Evolutionary conservation across 2,329 filamentous ascomycete species (phyloP), one percentile per base, ranked within the genome.

Genomic region (Cryphonectria parasitica): DNA sequence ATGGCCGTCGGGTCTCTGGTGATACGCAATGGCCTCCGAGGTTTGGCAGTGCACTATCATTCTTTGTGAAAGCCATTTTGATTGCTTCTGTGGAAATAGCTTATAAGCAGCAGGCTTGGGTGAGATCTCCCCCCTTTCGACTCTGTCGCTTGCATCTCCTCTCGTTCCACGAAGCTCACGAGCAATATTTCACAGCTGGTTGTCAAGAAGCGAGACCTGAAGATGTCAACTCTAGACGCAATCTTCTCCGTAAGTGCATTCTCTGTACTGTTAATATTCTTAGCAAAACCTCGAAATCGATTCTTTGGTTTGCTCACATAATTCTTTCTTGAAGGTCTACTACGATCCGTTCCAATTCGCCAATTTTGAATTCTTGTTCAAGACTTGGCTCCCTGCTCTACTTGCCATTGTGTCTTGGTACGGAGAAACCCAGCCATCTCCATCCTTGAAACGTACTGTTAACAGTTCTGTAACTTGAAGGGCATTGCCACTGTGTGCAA

Each of bases 101-200:
- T 28, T 72, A 72, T 49, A 73, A 72, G 54, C 72, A 73, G 58
- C 72, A 66, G 65, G 72, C 68, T n/a, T 72, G 72, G 72, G 72
- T 73, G 31, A 52, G 66, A 10, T 31, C 2, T 25, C 15, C 17
- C 19, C 25, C 22, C 31, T n/a, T 43, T 15, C 0, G 31, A 11
- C n/a, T 11, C 3, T 11, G n/a, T 13, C 11, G 25, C 13, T 8
- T 39, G 17, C 10, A 39, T 8, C 13, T 7, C 1, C 34, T 62
- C 34, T 62, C 10, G 34, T n/a, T 41, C 19, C 3, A n/a, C n/a
- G 34, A 34, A 60, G 54, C 49, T 58, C 10, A n/a, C 31, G 17
- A 22, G 22, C 15, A 39, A n/a, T 43, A 36, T 49, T 8, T 11
- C 45, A 34, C 31, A 73, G 72, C 60, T 73, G 43, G 62, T 54